Evolutionary conservation across 2,329 filamentous ascomycete species (phyloP), one percentile per base, ranked within the genome.

Genomic region (Trichoderma sp.): DNA sequence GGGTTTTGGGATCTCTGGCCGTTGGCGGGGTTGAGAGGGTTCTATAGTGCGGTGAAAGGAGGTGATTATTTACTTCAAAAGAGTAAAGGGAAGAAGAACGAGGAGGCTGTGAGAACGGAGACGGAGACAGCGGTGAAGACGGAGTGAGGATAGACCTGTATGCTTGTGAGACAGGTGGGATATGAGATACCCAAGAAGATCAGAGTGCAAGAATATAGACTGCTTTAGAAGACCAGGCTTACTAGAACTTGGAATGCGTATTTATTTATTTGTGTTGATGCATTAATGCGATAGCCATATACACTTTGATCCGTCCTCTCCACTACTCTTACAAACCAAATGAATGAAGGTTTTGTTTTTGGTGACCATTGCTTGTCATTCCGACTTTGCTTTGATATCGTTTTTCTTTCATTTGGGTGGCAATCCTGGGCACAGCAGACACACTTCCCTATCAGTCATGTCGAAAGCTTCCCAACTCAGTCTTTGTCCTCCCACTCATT

Each of bases 31-130:
- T 65, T 89, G 53, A 87, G 84, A 45, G 87, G 87, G 0, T 86
- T 88, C 1, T 85, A 85, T 33, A 86, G 84, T 76, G 85, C 86
- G 0, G 80, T 85, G 63, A 78, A 81, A 24, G 87, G 87, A 0
- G 84, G 86, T 0, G 87, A 89, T 73, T 88, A 88, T 77, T 71
- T 88, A 64, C 78, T 89, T 63, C 82, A 85, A 60, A 84, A 84
- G 81, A 79, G 79, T 75, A 79, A 76, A 71, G 72, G 65, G 1
- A 78, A 75, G 72, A 74, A 71, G 1, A 41, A 16, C 21, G 62
- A 78, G 60, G 67, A 65, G 64, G 11, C 14, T 3, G 68, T 63
- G 35, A 31, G 33, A 16, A 68, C 71, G 33, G 45, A 33, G 65
- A 66, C 31, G n/a, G 33, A 62, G 59, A 41, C 56, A 38, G 21